Evolutionary conservation across 176 grass and related monocot species (phyloP).

Genomic region (Bromus sterilis): DNA sequence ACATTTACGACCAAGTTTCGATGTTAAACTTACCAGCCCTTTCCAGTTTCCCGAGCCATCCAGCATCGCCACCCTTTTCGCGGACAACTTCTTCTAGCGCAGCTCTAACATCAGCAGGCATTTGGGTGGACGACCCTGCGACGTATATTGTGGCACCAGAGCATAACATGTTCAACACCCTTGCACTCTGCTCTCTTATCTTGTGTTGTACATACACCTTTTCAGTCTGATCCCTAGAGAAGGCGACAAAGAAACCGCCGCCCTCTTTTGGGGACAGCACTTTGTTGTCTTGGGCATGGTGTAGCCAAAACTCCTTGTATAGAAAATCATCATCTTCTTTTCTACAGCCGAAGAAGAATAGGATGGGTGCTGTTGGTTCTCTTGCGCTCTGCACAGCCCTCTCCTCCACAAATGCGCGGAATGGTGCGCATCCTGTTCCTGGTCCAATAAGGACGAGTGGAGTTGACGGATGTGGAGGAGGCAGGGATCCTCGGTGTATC

Average conservation of each 20-base stretch:
- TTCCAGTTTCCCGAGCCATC: background rate
- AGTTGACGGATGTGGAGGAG: conserved; percentile 43
- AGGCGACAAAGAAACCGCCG: conserved; percentile 75
- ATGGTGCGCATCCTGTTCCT: conserved; percentile 88
- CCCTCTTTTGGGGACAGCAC: conserved; percentile 55
- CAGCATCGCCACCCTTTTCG: background rate
- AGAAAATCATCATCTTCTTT: conserved; percentile 66
- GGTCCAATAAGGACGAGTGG: conserved; percentile 87
- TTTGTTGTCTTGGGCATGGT: conserved; percentile 55
- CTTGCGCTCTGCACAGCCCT: conserved; percentile 35
- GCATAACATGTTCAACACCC: conserved; percentile 56
- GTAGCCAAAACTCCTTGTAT: conserved; percentile 78
- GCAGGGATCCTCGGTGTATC: conserved; percentile 55
- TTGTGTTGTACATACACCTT: conserved; percentile 91
- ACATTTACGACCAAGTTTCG: background rate
- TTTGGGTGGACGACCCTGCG: conserved; percentile 72
- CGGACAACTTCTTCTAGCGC: conserved; percentile 68
- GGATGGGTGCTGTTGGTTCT: conserved; percentile 38
- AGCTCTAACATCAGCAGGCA: conserved; percentile 74
- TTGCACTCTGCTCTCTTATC: conserved; percentile 74
- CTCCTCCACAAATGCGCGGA: conserved; percentile 72
- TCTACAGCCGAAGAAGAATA: conserved; percentile 90
- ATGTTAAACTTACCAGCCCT: background rate
- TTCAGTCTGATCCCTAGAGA: conserved; percentile 75
- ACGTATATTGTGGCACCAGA: conserved; percentile 59